phyloP scores from a whole-genome alignment of 306 rosid genomes.

The Citrullus mucosospermus region DNA sequence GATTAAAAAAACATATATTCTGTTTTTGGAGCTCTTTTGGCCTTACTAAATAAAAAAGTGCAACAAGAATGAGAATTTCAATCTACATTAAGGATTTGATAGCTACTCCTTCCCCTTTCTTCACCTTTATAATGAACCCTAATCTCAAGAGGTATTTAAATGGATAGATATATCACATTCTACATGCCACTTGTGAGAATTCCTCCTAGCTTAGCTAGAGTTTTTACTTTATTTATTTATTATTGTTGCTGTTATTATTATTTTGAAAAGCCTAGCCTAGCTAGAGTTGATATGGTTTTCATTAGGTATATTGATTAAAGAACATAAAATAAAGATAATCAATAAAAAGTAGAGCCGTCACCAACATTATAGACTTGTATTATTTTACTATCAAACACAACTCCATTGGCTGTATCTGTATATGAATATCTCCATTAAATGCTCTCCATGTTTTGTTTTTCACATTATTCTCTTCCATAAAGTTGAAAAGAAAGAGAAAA shows the following conservation, averaged over 20 bases:
- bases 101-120: not conserved
- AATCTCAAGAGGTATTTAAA: not conserved
- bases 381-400: not conserved
- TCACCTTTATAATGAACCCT: not conserved
- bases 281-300: conserved; percentile 1
- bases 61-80: not conserved
- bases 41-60: not conserved
- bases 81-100: conserved; percentile 1
- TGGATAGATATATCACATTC: not conserved
- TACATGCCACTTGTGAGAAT: not conserved
- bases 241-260: not conserved
- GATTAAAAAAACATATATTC: not conserved
- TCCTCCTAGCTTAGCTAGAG: not conserved
- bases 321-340: not conserved
- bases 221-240: not conserved
- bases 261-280: not conserved
- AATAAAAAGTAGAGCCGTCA: conserved; percentile 11
- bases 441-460: conserved; percentile 1
- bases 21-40: not conserved
- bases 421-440: conserved; percentile 6
- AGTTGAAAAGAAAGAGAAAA: not conserved
- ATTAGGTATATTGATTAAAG: not conserved
- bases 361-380: conserved; percentile 9
- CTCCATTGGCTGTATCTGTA: conserved; percentile 7
- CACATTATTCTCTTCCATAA: conserved; percentile 7